Evolutionary conservation across 768 basidiomycete genomes (phyloP), one percentile per base, ranked within the genome.

Genomic region (Obba rivulosa): DNA sequence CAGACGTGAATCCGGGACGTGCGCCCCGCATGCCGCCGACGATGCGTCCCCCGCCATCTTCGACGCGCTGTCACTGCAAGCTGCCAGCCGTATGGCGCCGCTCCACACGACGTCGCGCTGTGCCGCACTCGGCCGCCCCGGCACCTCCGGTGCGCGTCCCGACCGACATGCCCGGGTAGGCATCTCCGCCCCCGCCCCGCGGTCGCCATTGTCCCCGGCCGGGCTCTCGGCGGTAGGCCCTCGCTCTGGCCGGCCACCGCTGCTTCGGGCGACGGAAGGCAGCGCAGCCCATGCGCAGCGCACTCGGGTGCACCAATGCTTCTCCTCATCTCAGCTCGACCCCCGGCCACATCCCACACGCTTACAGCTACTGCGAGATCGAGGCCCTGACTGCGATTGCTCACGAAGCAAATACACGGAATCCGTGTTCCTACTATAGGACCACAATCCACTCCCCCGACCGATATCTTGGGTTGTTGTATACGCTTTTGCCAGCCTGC

Each of bases 401-500:
- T 58, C 57, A 45, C 50, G 49, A 46, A 46, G 51, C 41, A 41
- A 38, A 50, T 50, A 54, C 54, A 53, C 51, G 43, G 47, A 58
- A 47, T 52, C 36, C 50, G 44, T 35, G 22, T 22, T 17, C 48
- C 53, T 54, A 53, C 49, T 75, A 85, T 57, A 84, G 68, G 35
- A 85, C 73, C 51, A 83, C 79, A 56, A 85, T 75, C 46, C 70
- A 75, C 41, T 76, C 73, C 41, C 75, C 71, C 10, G 77, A 62
- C 55, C 69, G 80, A 69, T 90, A 89, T 62, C 81, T 78, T 31
- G 83, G 69, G 53, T 84, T 85, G 73, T 87, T 78, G 78, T 94
- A 96, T 11, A 88, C 81, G 62, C 83, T 83, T 74, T 92, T 85
- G 45, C 92, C 92, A 54, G 76, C 74, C 93, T 96, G 71, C 41